Evolutionary conservation across 2,329 filamentous ascomycete genomes (phyloP).

Genomic region (Cladobotryum protrusum): DNA sequence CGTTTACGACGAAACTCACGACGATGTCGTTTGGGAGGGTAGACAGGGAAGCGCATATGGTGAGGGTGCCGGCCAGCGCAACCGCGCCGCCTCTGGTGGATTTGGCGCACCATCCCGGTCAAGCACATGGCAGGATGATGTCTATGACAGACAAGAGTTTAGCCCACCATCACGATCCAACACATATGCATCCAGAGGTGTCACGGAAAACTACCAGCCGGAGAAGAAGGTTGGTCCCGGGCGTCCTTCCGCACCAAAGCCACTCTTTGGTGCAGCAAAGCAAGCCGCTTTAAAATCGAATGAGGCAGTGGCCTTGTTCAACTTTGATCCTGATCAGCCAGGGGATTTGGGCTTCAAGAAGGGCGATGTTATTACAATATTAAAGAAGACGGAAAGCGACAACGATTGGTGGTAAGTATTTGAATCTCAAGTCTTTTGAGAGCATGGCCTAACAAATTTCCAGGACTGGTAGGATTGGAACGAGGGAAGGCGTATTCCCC

Average conservation of each 20-base stretch:
- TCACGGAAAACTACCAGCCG: constrained; percentile 43
- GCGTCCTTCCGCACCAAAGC: constrained; percentile 82
- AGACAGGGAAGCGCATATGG: constrained; percentile 64
- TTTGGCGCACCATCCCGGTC: constrained; percentile 55
- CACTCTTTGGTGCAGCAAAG: constrained; percentile 57
- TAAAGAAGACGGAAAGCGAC: constrained; percentile 89
- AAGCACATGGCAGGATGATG: constrained; percentile 69
- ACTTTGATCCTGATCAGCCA: constrained; percentile 88
- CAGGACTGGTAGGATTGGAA: constrained; percentile 83
- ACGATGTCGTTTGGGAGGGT: constrained; percentile 80
- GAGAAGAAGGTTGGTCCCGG: constrained; percentile 55
- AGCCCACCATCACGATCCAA: constrained; percentile 42
- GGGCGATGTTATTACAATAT: constrained; percentile 88
- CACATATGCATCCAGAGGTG: constrained; percentile 39
- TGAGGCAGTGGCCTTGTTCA: constrained; percentile 85
- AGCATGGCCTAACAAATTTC: neutral
- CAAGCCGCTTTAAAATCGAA: constrained; percentile 59
- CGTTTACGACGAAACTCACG: constrained; percentile 76
- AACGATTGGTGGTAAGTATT: constrained; percentile 83
- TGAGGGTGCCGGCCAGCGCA: constrained; percentile 49
- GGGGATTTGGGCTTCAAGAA: constrained; percentile 96
- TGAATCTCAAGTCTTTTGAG: neutral
- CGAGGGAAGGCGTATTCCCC: constrained; percentile 85
- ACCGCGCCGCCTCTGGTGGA: constrained; percentile 34
- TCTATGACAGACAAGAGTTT: constrained; percentile 56